These are phyloP conservation scores for Sisymbrium irio DNA, from an alignment of 345 rosid species.

Conservation along the genomic window DNA sequence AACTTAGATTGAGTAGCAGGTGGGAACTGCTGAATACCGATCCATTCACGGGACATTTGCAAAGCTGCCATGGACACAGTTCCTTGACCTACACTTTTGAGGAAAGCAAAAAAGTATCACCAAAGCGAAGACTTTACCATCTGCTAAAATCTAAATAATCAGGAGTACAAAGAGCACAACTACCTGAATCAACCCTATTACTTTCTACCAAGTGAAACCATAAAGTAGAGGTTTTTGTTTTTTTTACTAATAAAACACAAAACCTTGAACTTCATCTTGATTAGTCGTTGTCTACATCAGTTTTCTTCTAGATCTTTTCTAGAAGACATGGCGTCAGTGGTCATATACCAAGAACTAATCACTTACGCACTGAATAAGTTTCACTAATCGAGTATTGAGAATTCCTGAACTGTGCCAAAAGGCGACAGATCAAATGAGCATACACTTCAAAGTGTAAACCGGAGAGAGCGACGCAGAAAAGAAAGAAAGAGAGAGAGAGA, in stretches of 20 bases:
- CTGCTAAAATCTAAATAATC: background rate
- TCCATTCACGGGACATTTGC: conserved; percentile 68
- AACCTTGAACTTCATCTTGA: conserved; percentile 5
- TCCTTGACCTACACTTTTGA: background rate
- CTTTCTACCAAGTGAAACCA: conserved; percentile 1
- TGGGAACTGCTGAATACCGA: conserved; percentile 78
- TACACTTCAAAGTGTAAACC: conserved; percentile 1
- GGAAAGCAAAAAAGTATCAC: background rate
- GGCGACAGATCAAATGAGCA: background rate
- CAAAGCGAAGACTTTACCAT: background rate
- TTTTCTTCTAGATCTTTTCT: conserved; percentile 6
- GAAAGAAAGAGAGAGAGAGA: background rate
- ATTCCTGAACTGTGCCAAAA: conserved; percentile 2
- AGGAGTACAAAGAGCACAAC: background rate
- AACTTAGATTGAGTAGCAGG: conserved; percentile 68
- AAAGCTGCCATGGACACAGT: conserved; percentile 38
- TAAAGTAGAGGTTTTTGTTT: background rate
- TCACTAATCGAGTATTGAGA: conserved; percentile 6
- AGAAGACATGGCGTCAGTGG: background rate
- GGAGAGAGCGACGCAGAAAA: conserved; percentile 2
- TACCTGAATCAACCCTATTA: background rate
- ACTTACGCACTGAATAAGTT: background rate
- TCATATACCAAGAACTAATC: background rate
- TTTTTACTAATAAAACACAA: background rate
- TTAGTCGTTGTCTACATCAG: conserved; percentile 1